Evolutionary conservation across 306 rosid species (phyloP), one percentile per base, ranked within the genome.

Genomic region (Elaeagnus macrophylla): DNA sequence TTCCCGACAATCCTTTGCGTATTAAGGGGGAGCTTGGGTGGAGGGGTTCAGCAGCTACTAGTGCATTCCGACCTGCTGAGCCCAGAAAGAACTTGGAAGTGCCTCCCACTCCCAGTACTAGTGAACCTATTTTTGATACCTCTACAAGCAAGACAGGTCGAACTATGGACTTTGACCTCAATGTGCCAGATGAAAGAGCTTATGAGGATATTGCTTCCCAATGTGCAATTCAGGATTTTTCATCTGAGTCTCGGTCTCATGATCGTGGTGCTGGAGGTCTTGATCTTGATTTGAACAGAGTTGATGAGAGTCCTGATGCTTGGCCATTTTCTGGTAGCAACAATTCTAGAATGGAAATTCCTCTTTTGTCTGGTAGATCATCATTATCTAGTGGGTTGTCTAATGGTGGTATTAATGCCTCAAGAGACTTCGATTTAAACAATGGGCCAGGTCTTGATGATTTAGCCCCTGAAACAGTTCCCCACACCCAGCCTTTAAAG

Each of bases 11-110:
- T 64, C 74, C 77, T 62, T 59, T 85, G 87, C 76, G 62, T 74
- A 73, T 75, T 69, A 79, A 71, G 55, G 83, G 82, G 39, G 88
- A 80, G 61, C 76, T 73, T 71, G 90, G 95, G 38, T 85, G 95
- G 95, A 85, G 73, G 64, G 90, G 90, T 49, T 82, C 95, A 5
- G 87, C 90, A 7, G 85, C 90, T 44, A 85, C 90, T n/a, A 85
- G 95, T 61, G 95, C 95, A 54, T 85, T 85, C 53, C 81, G 95
- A 51, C 95, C 90, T 3, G 90, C 95, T 8, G 95, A 85, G 52
- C 95, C 90, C 44, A 80, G 95, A 71, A 85, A 82, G 68, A 48
- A 42, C 54, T 16, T 51, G 37, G 90, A 79, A 53, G 54, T 67
- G 55, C 66, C 71, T 3, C 58, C 49, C 48, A 74, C 72, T 56